Evolutionary conservation across 75 land plant species (phyloP).

Genomic region (Adiantum capillusveneris): DNA sequence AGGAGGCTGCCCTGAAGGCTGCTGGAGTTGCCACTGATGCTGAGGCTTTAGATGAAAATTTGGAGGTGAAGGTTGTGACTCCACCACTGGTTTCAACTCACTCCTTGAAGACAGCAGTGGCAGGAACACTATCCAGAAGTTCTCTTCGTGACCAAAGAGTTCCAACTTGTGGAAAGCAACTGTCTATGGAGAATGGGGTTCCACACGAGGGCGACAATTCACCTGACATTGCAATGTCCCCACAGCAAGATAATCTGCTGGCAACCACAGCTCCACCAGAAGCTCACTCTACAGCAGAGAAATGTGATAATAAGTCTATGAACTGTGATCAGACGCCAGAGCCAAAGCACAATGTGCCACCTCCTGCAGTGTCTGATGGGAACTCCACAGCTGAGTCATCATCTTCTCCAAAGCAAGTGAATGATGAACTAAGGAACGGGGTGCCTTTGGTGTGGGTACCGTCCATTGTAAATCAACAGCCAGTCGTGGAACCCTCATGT

Average conservation of each 20-base stretch:
- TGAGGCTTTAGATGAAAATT: slow-evolving; percentile 40
- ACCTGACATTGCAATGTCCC: background rate
- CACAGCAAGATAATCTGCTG: background rate
- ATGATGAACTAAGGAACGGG: background rate
- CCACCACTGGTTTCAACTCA: background rate
- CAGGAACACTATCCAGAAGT: slow-evolving; percentile 9
- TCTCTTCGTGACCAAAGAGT: slow-evolving; percentile 73
- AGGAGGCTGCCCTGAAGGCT: slow-evolving; percentile 43
- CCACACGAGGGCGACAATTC: background rate
- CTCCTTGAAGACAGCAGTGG: background rate
- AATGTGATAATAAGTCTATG: background rate
- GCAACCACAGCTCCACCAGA: background rate
- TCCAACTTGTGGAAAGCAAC: slow-evolving; percentile 52
- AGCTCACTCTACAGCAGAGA: background rate
- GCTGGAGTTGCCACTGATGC: slow-evolving; percentile 31
- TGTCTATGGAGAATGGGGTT: background rate
- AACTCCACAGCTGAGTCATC: slow-evolving; percentile 1
- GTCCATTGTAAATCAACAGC: background rate
- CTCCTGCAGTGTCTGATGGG: background rate
- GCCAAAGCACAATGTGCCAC: background rate
- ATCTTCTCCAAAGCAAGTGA: background rate
- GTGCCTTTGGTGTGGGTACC: background rate
- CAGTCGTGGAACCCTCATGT: background rate
- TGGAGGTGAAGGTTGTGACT: slow-evolving; percentile 12
- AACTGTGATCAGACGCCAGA: background rate